Evolutionary conservation across 176 grass and related monocot genomes (phyloP), one percentile per base, ranked within the genome.

Genomic region (bread wheat (Triticum aestivum)): DNA sequence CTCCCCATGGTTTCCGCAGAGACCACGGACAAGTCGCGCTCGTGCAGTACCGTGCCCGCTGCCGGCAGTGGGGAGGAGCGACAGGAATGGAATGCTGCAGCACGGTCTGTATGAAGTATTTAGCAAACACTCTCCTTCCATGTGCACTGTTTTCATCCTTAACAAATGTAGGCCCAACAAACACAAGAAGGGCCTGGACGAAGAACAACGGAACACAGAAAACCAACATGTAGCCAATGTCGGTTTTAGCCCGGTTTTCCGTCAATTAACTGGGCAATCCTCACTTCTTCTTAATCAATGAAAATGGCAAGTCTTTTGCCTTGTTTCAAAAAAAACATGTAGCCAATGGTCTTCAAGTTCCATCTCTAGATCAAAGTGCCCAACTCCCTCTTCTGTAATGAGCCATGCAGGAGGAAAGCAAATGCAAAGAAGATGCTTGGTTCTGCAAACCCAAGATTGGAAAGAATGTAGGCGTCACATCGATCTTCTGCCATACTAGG

Each of bases 391-490:
- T 92, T 91, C 71, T 94, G 96, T 73, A 98, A 89, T 3, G 93
- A 92, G 27, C 91, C 88, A 9, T 91, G 88, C 21, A 98, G 90
- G 88, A 96, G 96, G 65, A 98, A 86, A 37, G 89, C 88, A 76
- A 96, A 88, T 73, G 76, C 89, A 76, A 98, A 92, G 33, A 98
- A 81, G 82, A 98, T 92, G 74, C 91, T 89, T 61, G 93, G 96
- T 67, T 98, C 96, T 29, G 96, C 91, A 94, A 98, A 98, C 75
- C 96, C 96, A 82, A 98, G 89, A 86, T 94, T 98, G 26, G 90
- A 95, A 75, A 95, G 79, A 78, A 98, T 93, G 77, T 98, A 98
- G 42, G 85, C 88, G 30, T 95, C 84, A 92, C 96, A 98, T 56
- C 58, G 41, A 56, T 81, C 83, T 66, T 93, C 88, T 98, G 92